Percentiles rank a stretch among this genome's conserved stretches.
These are phyloP conservation scores for Phytophthora pinifolia DNA, from an alignment of 352 stramenopile species.

Conservation along the genomic window DNA sequence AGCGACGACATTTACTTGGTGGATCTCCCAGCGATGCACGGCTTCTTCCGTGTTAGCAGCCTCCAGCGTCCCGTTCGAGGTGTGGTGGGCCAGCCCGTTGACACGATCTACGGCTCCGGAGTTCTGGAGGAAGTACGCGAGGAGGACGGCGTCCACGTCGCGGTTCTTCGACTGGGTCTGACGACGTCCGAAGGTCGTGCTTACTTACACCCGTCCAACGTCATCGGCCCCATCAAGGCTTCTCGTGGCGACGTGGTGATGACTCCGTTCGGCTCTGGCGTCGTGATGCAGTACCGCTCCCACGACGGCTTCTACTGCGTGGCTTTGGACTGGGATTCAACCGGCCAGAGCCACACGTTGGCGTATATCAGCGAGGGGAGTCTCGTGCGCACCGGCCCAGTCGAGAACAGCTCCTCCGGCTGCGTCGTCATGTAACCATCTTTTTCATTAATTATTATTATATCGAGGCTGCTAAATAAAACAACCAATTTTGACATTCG, in stretches of 20 bases:
- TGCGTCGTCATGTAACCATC: constrained; percentile 73
- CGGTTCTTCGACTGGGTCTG: constrained; percentile 57
- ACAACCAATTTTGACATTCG: no score
- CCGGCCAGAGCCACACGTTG: constrained; percentile 51
- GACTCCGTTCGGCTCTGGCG: constrained; percentile 75
- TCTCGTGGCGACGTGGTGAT: constrained; percentile 75
- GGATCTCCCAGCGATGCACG: constrained; percentile 41
- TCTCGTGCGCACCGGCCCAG: constrained; percentile 52
- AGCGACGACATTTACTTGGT: constrained; percentile 62
- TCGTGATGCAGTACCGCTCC: constrained; percentile 67
- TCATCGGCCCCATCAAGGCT: constrained; percentile 60
- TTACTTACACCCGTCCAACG: constrained; percentile 61
- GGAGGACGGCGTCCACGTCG: constrained; percentile 69
- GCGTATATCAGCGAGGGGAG: constrained; percentile 61
- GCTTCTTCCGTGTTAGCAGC: constrained; percentile 45
- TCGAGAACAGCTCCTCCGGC: constrained; percentile 58
- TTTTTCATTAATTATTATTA: not conserved
- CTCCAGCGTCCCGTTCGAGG: constrained; percentile 49
- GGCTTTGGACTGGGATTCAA: constrained; percentile 65
- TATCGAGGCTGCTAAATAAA: no score
- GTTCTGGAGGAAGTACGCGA: constrained; percentile 59
- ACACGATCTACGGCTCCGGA: constrained; percentile 69
- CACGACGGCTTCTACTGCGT: constrained; percentile 70
- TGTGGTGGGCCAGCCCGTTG: constrained; percentile 57
- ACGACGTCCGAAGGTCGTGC: constrained; percentile 49